Base-by-base conservation (phyloP, 805 yeast species). In the Candida manassasensis region DNA sequence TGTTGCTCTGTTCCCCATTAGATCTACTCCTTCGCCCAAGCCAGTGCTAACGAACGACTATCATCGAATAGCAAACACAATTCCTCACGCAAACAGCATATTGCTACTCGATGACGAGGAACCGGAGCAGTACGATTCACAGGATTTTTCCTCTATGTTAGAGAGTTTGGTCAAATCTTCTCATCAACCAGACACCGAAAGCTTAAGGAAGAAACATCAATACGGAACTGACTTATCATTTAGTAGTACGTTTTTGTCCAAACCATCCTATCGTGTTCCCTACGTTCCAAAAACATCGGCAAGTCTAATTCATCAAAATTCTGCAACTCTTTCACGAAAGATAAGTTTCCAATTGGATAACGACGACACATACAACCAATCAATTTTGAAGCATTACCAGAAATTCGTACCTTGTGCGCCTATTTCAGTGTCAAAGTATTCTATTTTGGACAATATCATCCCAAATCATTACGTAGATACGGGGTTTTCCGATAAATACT, bases 191-290 rank as follows among this genome's bases (percentile, higher is more conserved):
- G 14, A 16, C 12, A 15, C 4, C 9, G 4, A 12, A 16, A 5
- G 15, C 9, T 8, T 8, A 24, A 7, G 12, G n/a, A 15, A 32
- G 18, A 30, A 16, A 15, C 14, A 24, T 15, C 42, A 38, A 24
- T 42, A 42, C 31, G 45, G 45, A 7, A 36, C 42, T 1, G 34
- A 42, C 21, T 31, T 42, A 27, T 35, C 44, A 13, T 34, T 40
- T 19, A 27, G 33, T 18, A 6, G 10, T 19, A 22, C 16, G 10
- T 22, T 19, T 21, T 18, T 22, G 14, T 17, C 11, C 25, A n/a
- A 34, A 12, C 4, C 15, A 18, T 14, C 4, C 8, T 25, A 13
- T 3, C 35, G 25, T 10, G 12, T 19, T 6, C 12, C 28, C 3
- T 35, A 38, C 16, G 27, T 34, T 16, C 26, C 26, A 3, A 16